These are phyloP conservation scores for Bryum argenteum DNA, from an alignment of 225 moss, liverwort and hornwort species.

Conservation along the genomic window DNA sequence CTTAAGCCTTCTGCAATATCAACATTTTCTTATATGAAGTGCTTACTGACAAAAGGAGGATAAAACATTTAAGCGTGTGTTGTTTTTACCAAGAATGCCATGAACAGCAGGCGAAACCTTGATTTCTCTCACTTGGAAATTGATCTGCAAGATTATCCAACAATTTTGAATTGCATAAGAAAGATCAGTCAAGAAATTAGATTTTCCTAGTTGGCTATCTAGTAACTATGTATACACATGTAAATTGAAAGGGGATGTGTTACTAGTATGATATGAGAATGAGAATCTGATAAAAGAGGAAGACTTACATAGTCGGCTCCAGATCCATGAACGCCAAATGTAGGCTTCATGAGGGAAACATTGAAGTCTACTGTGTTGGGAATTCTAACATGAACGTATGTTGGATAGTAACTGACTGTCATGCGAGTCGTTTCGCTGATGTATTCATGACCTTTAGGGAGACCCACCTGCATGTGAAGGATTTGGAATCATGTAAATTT, in stretches of 20 bases:
- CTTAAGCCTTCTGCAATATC: too few relatives aligned
- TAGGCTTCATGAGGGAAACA: slow-evolving; percentile 33
- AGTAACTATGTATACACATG: too few relatives aligned
- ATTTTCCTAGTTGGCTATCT: too few relatives aligned
- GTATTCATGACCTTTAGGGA: slow-evolving; percentile 31
- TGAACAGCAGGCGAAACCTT: slow-evolving; percentile 39
- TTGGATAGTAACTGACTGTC: slow-evolving; percentile 31
- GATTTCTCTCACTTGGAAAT: slow-evolving; percentile 41
- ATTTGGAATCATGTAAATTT: neutral
- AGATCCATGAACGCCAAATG: slow-evolving; percentile 42
- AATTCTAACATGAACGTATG: slow-evolving; percentile 24
- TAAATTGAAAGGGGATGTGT: too few relatives aligned
- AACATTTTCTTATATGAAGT: too few relatives aligned
- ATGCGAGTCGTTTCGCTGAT: slow-evolving; percentile 35
- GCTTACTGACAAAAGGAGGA: too few relatives aligned
- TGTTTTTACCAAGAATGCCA: slow-evolving; percentile 41
- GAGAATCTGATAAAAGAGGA: too few relatives aligned
- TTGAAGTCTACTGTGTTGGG: slow-evolving; percentile 25
- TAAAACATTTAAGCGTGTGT: neutral
- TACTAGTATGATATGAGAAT: neutral
- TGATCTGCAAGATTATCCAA: slow-evolving; percentile 23
- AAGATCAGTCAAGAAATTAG: neutral
- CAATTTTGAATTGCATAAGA: neutral
- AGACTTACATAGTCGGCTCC: slow-evolving; percentile 36
- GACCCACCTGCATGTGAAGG: slow-evolving; percentile 23